Base-by-base conservation (phyloP, 768 basidiomycete genomes). In the Boletus edulis region DNA sequence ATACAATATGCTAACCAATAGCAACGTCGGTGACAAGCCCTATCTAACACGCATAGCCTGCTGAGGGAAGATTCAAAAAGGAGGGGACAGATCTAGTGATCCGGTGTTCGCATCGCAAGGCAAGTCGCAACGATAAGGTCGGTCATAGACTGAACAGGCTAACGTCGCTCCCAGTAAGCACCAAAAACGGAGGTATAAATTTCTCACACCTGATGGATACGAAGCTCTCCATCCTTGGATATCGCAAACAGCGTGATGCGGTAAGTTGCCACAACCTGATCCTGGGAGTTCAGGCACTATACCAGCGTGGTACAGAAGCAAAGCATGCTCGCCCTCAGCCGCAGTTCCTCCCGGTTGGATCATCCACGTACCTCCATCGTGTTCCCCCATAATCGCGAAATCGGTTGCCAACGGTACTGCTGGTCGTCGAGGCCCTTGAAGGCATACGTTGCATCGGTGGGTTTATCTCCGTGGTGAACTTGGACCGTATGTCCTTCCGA, bases 41-140 rank as follows among this genome's bases (percentile, higher is more conserved):
- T 12, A 37, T 22, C 10, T 41, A 31, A 6, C 20, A 49, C 11
- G 2, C 34, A 45, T 5, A 9, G 35, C 3, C n/a, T n/a, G n/a
- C n/a, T n/a, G n/a, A 4, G 24, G n/a, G 37, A 43, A 35, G 15
- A 17, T 11, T 3, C 2, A 3, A 12, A 17, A n/a, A 15, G 42
- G 31, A 6, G 1, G 31, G 31, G 10, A 8, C 24, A 13, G 32
- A 51, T 39, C 56, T 58, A 71, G 51, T 72, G 55, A 52, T 62
- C 65, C 1, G 71, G 67, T 10, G 52, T 71, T 17, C 71, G 67
- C 54, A 72, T 59, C 4, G 67, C 69, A 22, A 72, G 62, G 45
- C 61, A 65, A 17, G 71, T 71, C n/a, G 70, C 65, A 14, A 71
- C 65, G 20, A 72, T 43, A 9, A 70, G 59, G 27, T 71, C 71